Percentiles rank a stretch among this genome's conserved stretches.
These are phyloP conservation scores for Avena eriantha DNA, from an alignment of 176 grass and related monocot genomes.

Conservation along the genomic window DNA sequence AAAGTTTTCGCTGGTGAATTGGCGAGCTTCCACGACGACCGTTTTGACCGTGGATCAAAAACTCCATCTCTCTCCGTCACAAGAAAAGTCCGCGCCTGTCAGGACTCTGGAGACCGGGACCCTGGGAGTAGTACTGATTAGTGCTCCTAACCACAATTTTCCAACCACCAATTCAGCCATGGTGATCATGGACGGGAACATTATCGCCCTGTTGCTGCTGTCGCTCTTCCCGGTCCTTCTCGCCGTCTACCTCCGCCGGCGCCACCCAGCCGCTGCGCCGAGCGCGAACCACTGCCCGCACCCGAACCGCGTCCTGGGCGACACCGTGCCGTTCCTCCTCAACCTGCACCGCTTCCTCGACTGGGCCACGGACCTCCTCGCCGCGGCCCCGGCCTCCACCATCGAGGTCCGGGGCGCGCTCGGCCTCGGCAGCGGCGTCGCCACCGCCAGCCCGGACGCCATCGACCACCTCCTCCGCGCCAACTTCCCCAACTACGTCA, in stretches of 20 bases:
- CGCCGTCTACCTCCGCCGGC: neutral
- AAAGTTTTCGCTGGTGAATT: neutral
- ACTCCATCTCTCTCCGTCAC: neutral
- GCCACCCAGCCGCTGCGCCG: neutral
- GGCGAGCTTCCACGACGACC: neutral
- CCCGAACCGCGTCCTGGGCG: slow-evolving; percentile 62
- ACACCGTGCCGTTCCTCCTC: slow-evolving; percentile 53
- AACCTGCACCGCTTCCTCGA: slow-evolving; percentile 82
- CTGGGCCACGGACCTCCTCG: slow-evolving; percentile 69
- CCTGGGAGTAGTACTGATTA: neutral
- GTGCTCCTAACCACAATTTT: neutral
- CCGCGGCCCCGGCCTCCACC: slow-evolving; percentile 55
- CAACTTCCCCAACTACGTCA: slow-evolving; percentile 66
- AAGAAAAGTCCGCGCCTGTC: neutral
- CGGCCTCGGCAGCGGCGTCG: slow-evolving; percentile 61
- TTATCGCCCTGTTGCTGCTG: slow-evolving; percentile 3
- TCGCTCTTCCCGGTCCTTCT: slow-evolving; percentile 31
- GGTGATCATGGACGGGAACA: slow-evolving; percentile 38
- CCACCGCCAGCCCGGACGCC: slow-evolving; percentile 55
- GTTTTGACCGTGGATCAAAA: neutral
- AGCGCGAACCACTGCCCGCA: slow-evolving; percentile 56
- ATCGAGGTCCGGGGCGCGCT: slow-evolving; percentile 56
- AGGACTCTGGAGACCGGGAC: neutral
- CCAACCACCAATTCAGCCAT: neutral
- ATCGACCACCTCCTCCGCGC: slow-evolving; percentile 64